Evolutionary conservation across 768 basidiomycete genomes (phyloP).

Genomic region (Austroboletus festivus): DNA sequence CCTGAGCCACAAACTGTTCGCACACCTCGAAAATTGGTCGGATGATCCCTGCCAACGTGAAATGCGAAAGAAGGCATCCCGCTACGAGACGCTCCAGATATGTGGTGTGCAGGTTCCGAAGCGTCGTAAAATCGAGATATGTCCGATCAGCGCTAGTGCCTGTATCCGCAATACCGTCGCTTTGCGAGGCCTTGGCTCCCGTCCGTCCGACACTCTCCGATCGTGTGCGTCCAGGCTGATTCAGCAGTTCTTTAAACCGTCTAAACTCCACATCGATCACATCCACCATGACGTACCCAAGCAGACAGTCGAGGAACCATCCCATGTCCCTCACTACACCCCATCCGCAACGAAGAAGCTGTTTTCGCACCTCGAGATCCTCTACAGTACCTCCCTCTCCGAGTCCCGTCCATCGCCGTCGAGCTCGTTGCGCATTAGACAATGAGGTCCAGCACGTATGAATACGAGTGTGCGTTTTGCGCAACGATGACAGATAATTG

Average conservation of each 20-base stretch:
- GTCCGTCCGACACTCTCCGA: slow-evolving; percentile 18
- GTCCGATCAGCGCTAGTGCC: slow-evolving; percentile 25
- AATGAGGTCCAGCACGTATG: slow-evolving; percentile 82
- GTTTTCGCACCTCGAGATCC: slow-evolving; percentile 61
- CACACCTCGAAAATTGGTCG: slow-evolving; percentile 78
- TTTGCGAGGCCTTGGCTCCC: slow-evolving; percentile 7
- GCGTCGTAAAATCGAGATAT: slow-evolving; percentile 78
- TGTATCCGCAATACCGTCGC: slow-evolving; percentile 13
- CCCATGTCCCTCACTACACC: slow-evolving; percentile 84
- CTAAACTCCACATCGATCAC: slow-evolving; percentile 84
- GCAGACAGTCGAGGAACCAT: slow-evolving; percentile 84
- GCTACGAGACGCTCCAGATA: slow-evolving; percentile 78
- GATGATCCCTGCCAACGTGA: slow-evolving; percentile 56
- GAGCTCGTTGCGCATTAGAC: slow-evolving; percentile 80
- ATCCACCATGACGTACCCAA: slow-evolving; percentile 87
- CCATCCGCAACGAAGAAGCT: slow-evolving; percentile 78
- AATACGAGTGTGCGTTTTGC: slow-evolving; percentile 79
- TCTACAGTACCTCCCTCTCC: slow-evolving; percentile 81
- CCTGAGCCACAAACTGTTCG: slow-evolving; percentile 81
- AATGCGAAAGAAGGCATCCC: slow-evolving; percentile 74
- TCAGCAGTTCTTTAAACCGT: slow-evolving; percentile 60
- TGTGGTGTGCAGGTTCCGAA: slow-evolving; percentile 76
- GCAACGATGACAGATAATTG: slow-evolving; percentile 77
- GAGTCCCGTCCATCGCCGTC: slow-evolving; percentile 82
- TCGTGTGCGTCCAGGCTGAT: slow-evolving; percentile 21